Evolutionary conservation across 2,329 filamentous ascomycete species (phyloP), one percentile per base, ranked within the genome.

Genomic region (Zasmidium citrigriseum): DNA sequence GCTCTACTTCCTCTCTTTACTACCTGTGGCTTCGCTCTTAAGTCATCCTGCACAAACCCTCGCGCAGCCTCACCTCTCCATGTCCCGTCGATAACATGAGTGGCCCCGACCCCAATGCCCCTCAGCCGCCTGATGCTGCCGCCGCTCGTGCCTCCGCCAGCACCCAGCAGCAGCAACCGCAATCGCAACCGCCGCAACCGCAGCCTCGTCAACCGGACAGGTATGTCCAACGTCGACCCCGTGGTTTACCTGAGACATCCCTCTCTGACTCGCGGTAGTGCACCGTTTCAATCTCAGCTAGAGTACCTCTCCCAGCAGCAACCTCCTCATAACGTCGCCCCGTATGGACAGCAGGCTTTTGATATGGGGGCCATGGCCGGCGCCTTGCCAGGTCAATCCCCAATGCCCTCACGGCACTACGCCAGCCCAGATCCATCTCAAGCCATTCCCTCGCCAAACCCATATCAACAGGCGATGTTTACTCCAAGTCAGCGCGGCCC

Each of bases 281-380:
- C 62, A 29, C 58, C 64, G 46, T 66, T 66, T 48, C 64, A 64
- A 51, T 59, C 59, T 23, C 64, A 66, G 56, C 54, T 66, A 24
- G 60, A 63, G 24, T 60, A 66, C 48, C 58, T 66, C 34, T 59
- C 50, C n/a, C 54, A 61, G 22, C 57, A 64, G 24, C 57, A 60
- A n/a, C 4, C 44, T n/a, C 53, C 58, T 3, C 62, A 57, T 12
- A 58, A 41, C 12, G 23, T 55, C 20, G 34, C 24, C 25, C 59
- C 61, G n/a, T 61, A 64, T 60, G 62, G 54, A 12, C 64, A 62
- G 50, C 58, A 62, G 49, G 16, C 56, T 20, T 66, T 64, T 54
- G 62, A 66, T 14, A 64, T 66, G 64, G 55, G 47, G 3, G 25
- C 57, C 14, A 14, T 66, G 48, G 62, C 60, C 7, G 58, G 60